Base-by-base conservation (phyloP, 306 rosid species). In the Quillaja saponaria region DNA sequence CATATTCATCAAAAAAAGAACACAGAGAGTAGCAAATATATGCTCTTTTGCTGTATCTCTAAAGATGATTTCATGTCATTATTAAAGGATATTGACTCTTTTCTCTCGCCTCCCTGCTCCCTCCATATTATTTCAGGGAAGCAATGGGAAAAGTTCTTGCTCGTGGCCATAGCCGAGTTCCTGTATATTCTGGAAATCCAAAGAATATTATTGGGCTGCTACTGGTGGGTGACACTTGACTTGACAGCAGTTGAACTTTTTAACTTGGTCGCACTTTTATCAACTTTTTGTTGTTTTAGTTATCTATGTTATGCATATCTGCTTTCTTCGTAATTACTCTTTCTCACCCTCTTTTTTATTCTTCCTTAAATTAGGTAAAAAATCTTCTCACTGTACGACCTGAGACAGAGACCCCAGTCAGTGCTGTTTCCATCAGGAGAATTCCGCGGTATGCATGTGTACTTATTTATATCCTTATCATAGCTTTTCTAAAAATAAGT, bases 71-170 rank as follows among this genome's bases (percentile, higher is more conserved):
- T 25, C 31, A 1, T 25, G 31, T 25, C 31, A 1, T 25, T 25
- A 25, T 3, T 39, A 39, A 39, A 39, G 3, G 44, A 2, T 2
- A 39, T 39, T 39, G 3, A 1, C 2, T 12, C 3, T 39, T 39
- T 6, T 39, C 44, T 39, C 12, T 25, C n/a, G 10, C 6, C 10
- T 37, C 40, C 40, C 40, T 8, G 2, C 1, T 39, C 44, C 7
- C 13, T 39, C 13, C 44, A 3, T 6, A 12, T 12, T 39, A 39
- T 2, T n/a, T 53, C 68, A 94, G 99, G 99, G 97, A 94, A 57
- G 99, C 99, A 47, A 94, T 89, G 97, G 99, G 97, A 25, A 89
- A 89, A 87, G 11, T 94, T 75, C 90, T 94, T 66, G 99, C 96
- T 20, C 94, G 97, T 0, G 99, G 99, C 49, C 99, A 94, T 65